Evolutionary conservation across 2,329 filamentous ascomycete species (phyloP).

Genomic region (Fusarium proliferatum): DNA sequence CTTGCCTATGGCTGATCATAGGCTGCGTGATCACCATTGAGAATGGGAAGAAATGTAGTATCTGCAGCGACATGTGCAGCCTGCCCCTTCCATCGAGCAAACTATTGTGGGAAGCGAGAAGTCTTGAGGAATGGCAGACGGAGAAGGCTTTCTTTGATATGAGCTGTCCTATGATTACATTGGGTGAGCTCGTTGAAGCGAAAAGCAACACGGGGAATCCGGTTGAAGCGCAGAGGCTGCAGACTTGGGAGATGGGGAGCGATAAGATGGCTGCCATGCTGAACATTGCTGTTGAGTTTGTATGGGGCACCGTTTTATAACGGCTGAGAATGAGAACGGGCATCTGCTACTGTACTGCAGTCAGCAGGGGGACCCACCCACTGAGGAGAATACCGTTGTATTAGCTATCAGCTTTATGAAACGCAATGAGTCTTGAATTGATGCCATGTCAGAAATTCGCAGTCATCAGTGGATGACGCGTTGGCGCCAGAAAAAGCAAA

Average conservation of each 20-base stretch:
- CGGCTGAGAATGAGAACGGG: background rate
- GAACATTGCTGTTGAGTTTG: constrained; percentile 40
- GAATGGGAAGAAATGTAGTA: background rate
- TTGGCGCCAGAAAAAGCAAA: background rate
- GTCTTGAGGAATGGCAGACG: constrained; percentile 38
- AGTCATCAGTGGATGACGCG: background rate
- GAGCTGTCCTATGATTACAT: constrained; percentile 13
- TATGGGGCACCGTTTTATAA: constrained; percentile 5
- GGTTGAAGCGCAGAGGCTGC: constrained; percentile 21
- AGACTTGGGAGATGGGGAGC: constrained; percentile 41
- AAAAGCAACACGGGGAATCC: background rate
- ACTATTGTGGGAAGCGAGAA: constrained; percentile 43
- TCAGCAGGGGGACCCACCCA: too few relatives aligned
- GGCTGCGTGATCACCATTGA: constrained; percentile 39
- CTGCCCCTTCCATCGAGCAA: constrained; percentile 37
- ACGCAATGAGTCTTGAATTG: background rate
- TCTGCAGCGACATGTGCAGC: background rate
- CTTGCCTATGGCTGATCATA: constrained; percentile 43
- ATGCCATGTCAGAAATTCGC: background rate
- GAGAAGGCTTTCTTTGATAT: constrained; percentile 38
- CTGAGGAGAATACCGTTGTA: too few relatives aligned
- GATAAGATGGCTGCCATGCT: constrained; percentile 42
- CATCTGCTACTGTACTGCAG: too few relatives aligned
- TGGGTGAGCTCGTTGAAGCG: constrained; percentile 34
- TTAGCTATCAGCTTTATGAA: too few relatives aligned